Evolutionary conservation across 2,329 filamentous ascomycete species (phyloP).

Genomic region (Curvularia sp.): DNA sequence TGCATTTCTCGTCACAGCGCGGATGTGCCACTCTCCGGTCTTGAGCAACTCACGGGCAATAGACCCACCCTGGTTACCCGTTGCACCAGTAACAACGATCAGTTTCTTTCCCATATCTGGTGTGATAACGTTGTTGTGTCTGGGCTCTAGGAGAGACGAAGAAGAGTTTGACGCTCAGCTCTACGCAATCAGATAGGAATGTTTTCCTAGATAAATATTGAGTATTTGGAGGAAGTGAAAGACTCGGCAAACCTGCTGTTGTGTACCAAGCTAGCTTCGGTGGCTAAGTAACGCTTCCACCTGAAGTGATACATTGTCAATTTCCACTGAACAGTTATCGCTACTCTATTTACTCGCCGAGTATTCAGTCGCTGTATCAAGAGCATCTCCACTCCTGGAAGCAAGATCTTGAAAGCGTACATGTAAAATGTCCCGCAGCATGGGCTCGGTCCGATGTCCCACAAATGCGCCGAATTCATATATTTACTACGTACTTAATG

Average conservation of each 20-base stretch:
- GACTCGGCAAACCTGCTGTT: neutral
- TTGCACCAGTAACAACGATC: constrained; percentile 35
- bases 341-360: neutral
- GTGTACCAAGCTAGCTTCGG: constrained; percentile 1
- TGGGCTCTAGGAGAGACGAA: neutral
- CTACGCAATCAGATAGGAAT: neutral
- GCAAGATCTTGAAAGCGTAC: neutral
- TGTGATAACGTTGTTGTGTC: constrained; percentile 9
- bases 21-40: constrained; percentile 57
- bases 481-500: neutral
- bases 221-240: neutral
- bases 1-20: constrained; percentile 56
- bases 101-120: constrained; percentile 39
- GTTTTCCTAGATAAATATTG: neutral
- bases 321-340: neutral
- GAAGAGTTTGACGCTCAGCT: neutral
- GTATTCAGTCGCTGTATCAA: neutral
- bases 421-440: constrained; percentile 7
- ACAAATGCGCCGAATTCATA: constrained; percentile 8
- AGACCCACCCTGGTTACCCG: constrained; percentile 30
- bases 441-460: constrained; percentile 5
- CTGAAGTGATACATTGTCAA: neutral
- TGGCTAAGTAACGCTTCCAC: neutral
- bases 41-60: constrained; percentile 48
- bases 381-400: neutral